Evolutionary conservation across 257 asterid species (phyloP).

Genomic region (Ballota nigra): DNA sequence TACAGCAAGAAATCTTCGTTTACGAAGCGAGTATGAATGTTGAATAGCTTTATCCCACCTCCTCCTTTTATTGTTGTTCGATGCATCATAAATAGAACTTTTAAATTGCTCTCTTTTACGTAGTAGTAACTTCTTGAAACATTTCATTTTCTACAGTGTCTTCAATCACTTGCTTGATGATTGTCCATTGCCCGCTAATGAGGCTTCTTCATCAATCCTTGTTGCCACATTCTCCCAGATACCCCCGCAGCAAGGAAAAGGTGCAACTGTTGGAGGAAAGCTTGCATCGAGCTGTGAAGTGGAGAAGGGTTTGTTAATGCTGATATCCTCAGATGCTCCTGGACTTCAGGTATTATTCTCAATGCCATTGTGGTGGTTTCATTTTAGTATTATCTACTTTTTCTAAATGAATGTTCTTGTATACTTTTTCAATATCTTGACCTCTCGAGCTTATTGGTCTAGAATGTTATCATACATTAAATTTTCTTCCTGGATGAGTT

Average conservation of each 20-base stretch:
- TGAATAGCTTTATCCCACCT: neutral
- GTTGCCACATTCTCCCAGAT: slow-evolving; percentile 62
- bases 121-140: slow-evolving; percentile 20
- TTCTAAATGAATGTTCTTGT: neutral
- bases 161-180: slow-evolving; percentile 92
- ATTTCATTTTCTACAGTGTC: slow-evolving; percentile 53
- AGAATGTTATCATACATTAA: neutral
- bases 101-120: slow-evolving; percentile 6
- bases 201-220: slow-evolving; percentile 82
- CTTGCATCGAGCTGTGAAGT: slow-evolving; percentile 55
- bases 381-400: slow-evolving; percentile 10
- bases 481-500: slow-evolving; percentile 23
- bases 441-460: neutral
- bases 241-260: slow-evolving; percentile 53
- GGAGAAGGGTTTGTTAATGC: slow-evolving; percentile 80
- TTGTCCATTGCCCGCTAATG: slow-evolving; percentile 79
- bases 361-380: slow-evolving; percentile 12
- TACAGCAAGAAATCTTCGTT: slow-evolving; percentile 88
- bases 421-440: slow-evolving; percentile 5
- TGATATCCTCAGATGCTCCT: slow-evolving; percentile 79
- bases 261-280: slow-evolving; percentile 58
- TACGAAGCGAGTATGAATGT: slow-evolving; percentile 81
- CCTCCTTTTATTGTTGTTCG: neutral
- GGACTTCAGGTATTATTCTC: slow-evolving; percentile 73
- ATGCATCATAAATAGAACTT: slow-evolving; percentile 4